Base-by-base conservation (phyloP, 441 rosid genomes). In the Euphorbia schlechtendalii region DNA sequence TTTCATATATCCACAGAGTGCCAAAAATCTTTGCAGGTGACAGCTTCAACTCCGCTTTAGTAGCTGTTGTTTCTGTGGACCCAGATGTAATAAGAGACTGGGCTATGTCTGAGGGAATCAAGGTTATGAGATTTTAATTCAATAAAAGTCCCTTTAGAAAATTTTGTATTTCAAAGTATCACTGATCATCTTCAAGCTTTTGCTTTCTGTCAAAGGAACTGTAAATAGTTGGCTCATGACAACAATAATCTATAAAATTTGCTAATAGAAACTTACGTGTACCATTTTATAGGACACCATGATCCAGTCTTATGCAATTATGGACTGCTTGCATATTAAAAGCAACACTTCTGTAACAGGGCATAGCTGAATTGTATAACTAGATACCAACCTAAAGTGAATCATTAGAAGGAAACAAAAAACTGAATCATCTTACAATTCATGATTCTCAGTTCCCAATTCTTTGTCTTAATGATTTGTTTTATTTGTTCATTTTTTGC, bases 31-130 rank as follows among this genome's bases (percentile, higher is more conserved):
- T 65, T 72, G 48, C 73, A 94, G 99, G 98, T 76, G 98, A 94
- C 80, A 91, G 99, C 82, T 75, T 94, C 14, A 89, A 91, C 75
- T 89, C 99, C 66, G 77, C 81, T 58, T 69, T 91, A 79, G 98
- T 91, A 13, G 99, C 88, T 18, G 62, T 94, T 71, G 96, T 87
- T 62, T 80, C 90, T 53, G 91, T 94, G 63, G 98, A 94, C 66
- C 94, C 72, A 61, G 99, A 94, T 74, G 88, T 69, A 32, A 63
- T 94, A 61, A 83, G 72, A 80, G 86, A 82, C 65, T 89, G 96
- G 98, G 98, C 98, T 70, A 80, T 68, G 36, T 85, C 92, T 45
- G 80, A 85, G 74, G 94, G 92, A 77, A 82, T 91, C 45, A 74
- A 84, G 94, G 99, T 17, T 27, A 32, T 8, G 15, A 7, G 14